Evolutionary conservation across 2,329 filamentous ascomycete genomes (phyloP).

Genomic region (Cephalotrichum gorgonifer): DNA sequence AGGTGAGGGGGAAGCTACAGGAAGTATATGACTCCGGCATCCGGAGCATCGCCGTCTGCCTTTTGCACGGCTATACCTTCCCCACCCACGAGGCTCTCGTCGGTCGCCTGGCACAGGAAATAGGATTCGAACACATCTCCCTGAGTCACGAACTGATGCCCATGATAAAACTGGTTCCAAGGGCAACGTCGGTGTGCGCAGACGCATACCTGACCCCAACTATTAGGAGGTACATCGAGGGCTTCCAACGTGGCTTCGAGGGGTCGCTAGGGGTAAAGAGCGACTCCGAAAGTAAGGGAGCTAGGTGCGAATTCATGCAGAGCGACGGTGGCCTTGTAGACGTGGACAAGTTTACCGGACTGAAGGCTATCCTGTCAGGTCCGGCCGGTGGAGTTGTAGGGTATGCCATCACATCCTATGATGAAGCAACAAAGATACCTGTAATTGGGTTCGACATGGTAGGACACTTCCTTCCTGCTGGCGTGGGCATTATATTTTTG

Average conservation of each 20-base stretch:
- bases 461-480: neutral
- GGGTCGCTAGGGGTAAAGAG: conserved; percentile 63
- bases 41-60: conserved; percentile 73
- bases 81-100: conserved; percentile 75
- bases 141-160: conserved; percentile 24
- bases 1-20: conserved; percentile 46
- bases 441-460: conserved; percentile 93
- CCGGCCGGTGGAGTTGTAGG: conserved; percentile 91
- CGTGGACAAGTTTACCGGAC: conserved; percentile 71
- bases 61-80: conserved; percentile 91
- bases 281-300: conserved; percentile 33
- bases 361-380: conserved; percentile 78
- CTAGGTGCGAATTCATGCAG: conserved; percentile 92
- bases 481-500: neutral
- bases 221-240: conserved; percentile 27
- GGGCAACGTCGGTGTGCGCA: conserved; percentile 30
- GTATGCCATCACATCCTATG: conserved; percentile 85
- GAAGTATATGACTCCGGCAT: conserved; percentile 55
- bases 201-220: conserved; percentile 33
- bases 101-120: conserved; percentile 63
- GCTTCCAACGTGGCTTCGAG: conserved; percentile 48
- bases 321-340: conserved; percentile 67
- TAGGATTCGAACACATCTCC: conserved; percentile 39
- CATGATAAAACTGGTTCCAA: conserved; percentile 33
- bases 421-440: conserved; percentile 67